Evolutionary conservation across 768 basidiomycete species (phyloP).

Genomic region (Tulasnella sp.): DNA sequence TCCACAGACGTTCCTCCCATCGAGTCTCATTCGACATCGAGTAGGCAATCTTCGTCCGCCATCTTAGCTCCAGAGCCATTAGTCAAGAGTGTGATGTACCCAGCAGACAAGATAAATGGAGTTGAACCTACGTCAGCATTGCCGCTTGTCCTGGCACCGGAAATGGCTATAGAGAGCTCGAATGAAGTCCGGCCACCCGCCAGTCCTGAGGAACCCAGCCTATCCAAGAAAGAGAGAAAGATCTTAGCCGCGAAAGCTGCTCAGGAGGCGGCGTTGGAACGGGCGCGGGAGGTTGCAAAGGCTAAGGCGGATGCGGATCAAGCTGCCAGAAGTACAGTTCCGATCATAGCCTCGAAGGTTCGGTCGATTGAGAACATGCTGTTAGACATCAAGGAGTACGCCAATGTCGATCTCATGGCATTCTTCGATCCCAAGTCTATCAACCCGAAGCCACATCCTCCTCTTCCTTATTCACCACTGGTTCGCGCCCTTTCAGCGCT

Average conservation of each 20-base stretch:
- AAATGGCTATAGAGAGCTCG: too few species aligned
- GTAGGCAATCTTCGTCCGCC: too few species aligned
- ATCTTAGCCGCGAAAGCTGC: slow-evolving; percentile 26
- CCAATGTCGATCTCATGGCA: slow-evolving; percentile 59
- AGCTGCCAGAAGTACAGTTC: slow-evolving; percentile 20
- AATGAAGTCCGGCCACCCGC: too few species aligned
- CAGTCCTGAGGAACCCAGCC: neutral
- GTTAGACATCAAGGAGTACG: slow-evolving; percentile 51
- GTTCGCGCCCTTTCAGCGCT: slow-evolving; percentile 79
- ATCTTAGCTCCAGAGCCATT: too few species aligned
- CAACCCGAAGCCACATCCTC: slow-evolving; percentile 67
- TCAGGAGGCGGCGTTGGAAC: slow-evolving; percentile 21
- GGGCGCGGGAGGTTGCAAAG: slow-evolving; percentile 22
- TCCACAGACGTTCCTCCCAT: neutral
- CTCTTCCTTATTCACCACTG: slow-evolving; percentile 72
- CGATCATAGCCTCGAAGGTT: slow-evolving; percentile 25
- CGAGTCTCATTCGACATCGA: neutral
- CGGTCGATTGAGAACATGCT: slow-evolving; percentile 54
- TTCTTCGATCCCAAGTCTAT: slow-evolving; percentile 67
- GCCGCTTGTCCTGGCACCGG: too few species aligned
- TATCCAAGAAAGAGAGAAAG: slow-evolving; percentile 36
- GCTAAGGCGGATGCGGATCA: slow-evolving; percentile 26
- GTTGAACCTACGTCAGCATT: too few species aligned
- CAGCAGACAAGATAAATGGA: too few species aligned
- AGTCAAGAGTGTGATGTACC: too few species aligned